Evolutionary conservation across 2,329 filamentous ascomycete genomes (phyloP).

Genomic region (Geosmithia morbida): DNA sequence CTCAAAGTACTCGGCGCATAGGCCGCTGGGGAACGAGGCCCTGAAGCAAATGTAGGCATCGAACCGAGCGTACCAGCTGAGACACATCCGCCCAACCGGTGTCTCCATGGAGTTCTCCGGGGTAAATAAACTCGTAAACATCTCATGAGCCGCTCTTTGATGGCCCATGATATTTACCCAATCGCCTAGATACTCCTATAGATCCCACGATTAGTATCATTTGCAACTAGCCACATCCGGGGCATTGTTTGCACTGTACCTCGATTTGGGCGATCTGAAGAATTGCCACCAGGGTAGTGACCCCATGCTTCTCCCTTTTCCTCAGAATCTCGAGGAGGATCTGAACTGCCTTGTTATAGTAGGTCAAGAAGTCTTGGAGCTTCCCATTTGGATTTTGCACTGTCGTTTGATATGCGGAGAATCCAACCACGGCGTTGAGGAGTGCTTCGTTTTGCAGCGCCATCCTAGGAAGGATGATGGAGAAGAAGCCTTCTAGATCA

Average conservation of each 20-base stretch:
- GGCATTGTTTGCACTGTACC: slow-evolving; percentile 29
- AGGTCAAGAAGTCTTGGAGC: slow-evolving; percentile 70
- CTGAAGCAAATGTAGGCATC: slow-evolving; percentile 76
- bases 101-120: slow-evolving; percentile 61
- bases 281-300: slow-evolving; percentile 72
- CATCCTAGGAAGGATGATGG: slow-evolving; percentile 52
- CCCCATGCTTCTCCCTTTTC: slow-evolving; percentile 53
- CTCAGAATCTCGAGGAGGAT: slow-evolving; percentile 59
- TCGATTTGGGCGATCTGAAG: slow-evolving; percentile 88
- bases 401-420: slow-evolving; percentile 75
- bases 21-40: slow-evolving; percentile 59
- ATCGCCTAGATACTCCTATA: slow-evolving; percentile 82
- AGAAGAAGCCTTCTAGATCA: slow-evolving; percentile 61
- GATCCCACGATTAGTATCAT: neutral
- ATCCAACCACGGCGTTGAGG: slow-evolving; percentile 75
- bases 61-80: slow-evolving; percentile 84
- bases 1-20: slow-evolving; percentile 68
- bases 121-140: slow-evolving; percentile 65
- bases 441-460: slow-evolving; percentile 66
- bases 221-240: neutral
- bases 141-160: slow-evolving; percentile 74
- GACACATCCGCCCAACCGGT: slow-evolving; percentile 54
- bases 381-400: slow-evolving; percentile 55
- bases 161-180: slow-evolving; percentile 91
- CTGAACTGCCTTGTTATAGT: slow-evolving; percentile 80